These are phyloP conservation scores for Nitzschia sp. DNA, from an alignment of 108 stramenopile species.

Conservation along the genomic window DNA sequence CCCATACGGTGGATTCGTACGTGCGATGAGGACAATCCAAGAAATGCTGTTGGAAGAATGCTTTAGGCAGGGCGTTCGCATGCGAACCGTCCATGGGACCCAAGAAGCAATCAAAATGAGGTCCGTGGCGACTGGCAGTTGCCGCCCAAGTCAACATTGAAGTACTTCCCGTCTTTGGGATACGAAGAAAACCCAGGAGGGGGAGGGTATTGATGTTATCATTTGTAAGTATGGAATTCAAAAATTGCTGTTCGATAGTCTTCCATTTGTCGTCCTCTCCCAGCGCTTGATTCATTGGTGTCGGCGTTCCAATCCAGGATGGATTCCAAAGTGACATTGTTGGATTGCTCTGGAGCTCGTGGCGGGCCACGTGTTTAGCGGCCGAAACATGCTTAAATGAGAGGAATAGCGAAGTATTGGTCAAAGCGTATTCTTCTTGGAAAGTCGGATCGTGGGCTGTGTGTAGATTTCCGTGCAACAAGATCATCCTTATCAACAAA, in stretches of 20 bases:
- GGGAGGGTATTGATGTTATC: no score
- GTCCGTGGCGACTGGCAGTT: not conserved
- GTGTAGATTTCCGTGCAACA: not conserved
- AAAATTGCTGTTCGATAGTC: no score
- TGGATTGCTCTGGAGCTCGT: no score
- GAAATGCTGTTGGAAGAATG: not conserved
- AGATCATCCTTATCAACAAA: not conserved
- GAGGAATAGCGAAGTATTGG: no score
- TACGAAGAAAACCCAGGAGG: constrained; percentile 1
- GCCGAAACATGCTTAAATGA: no score
- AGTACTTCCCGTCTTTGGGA: constrained; percentile 24
- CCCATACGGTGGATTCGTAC: constrained; percentile 8
- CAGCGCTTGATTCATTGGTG: no score
- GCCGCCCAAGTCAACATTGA: constrained; percentile 11
- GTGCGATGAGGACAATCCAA: not conserved
- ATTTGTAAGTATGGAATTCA: no score
- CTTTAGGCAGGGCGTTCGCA: not conserved
- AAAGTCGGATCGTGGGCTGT: no score
- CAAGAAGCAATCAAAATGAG: constrained; percentile 4
- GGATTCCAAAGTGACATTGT: not conserved
- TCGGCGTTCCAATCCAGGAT: not conserved
- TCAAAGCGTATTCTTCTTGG: no score
- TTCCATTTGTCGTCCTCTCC: no score
- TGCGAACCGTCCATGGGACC: not conserved
- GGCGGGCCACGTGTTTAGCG: no score